Percentiles rank a stretch among this genome's conserved stretches.
Evolutionary conservation across 169 alveolate genomes (phyloP).

Genomic region (Plasmodium inui): DNA sequence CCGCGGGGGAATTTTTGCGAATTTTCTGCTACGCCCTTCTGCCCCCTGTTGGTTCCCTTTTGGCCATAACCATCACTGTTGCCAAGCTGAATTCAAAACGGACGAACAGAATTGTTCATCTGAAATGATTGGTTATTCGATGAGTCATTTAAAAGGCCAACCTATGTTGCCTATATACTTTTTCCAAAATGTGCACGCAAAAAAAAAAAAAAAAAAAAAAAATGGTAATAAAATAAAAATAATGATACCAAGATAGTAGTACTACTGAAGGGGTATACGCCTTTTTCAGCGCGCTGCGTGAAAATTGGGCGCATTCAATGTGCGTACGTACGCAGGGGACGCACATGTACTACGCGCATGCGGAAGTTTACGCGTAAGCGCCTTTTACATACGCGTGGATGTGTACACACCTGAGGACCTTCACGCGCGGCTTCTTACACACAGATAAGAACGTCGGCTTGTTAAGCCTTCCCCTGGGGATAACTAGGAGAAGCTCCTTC

Average conservation of each 20-base stretch:
- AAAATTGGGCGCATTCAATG: background rate
- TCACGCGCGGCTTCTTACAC: background rate
- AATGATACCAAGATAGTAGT: background rate
- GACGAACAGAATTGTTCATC: background rate
- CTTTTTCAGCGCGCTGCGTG: background rate
- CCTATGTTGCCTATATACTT: conserved; percentile 24
- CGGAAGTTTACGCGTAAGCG: background rate
- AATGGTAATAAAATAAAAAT: no score
- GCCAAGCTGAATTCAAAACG: background rate
- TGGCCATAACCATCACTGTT: background rate
- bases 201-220: conserved; percentile 1
- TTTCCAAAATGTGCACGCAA: conserved; percentile 27
- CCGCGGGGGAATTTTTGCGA: background rate
- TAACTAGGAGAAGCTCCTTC: background rate
- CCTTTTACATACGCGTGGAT: no score
- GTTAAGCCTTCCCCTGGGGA: background rate
- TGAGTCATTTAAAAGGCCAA: conserved; percentile 15
- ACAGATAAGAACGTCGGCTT: background rate
- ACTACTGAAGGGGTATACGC: background rate
- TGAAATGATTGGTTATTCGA: conserved; percentile 21
- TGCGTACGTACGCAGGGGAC: no score
- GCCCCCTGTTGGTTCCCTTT: background rate
- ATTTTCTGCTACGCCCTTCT: background rate
- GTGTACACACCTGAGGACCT: background rate
- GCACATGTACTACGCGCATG: no score